Base-by-base conservation (phyloP, 108 stramenopile genomes). In the Conticribra weissflogii region DNA sequence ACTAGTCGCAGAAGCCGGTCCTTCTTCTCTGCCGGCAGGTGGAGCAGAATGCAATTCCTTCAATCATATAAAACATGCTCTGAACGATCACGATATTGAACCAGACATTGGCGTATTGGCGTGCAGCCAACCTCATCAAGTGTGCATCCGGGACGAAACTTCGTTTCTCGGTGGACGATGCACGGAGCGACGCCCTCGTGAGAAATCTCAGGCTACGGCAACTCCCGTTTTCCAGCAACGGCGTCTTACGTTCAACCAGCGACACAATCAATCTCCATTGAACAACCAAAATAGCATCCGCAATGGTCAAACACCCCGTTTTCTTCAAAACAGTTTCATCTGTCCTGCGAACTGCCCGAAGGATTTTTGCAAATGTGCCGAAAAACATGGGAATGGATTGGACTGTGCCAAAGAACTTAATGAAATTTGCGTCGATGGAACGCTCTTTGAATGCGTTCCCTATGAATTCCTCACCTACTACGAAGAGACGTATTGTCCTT, bases 281-380 rank as follows among this genome's bases (percentile, higher is more conserved):
- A n/a, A n/a, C n/a, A n/a, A n/a, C n/a, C n/a, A n/a, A n/a, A n/a
- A n/a, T n/a, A n/a, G n/a, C n/a, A n/a, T n/a, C n/a, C n/a, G n/a
- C n/a, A n/a, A n/a, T n/a, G n/a, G n/a, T 25, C 29, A 41, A 19
- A 27, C 45, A 48, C 36, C 45, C 32, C 76, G 76, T 41, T 63
- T 63, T 49, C 67, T 76, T 24, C 67, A 76, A 60, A 51, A 65
- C 4, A 12, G 28, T 32, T 59, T 46, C 45, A 64, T 19, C 0
- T 79, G 78, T 67, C 78, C 78, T 30, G 30, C 70, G 19, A 61
- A 61, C 16, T 79, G 78, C 15, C 70, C 78, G 1, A 31, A 79
- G 56, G 59, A 54, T 18, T 79, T 79, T 52, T 79, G 78, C 65
- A 63, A 71, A 27, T 79, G 78, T 24, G 78, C 70, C 28, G 1